A percentile compares a stretch with the other conserved stretches of the same genome.
Evolutionary conservation across 345 rosid genomes (phyloP).

Genomic region (Salix viminalis): DNA sequence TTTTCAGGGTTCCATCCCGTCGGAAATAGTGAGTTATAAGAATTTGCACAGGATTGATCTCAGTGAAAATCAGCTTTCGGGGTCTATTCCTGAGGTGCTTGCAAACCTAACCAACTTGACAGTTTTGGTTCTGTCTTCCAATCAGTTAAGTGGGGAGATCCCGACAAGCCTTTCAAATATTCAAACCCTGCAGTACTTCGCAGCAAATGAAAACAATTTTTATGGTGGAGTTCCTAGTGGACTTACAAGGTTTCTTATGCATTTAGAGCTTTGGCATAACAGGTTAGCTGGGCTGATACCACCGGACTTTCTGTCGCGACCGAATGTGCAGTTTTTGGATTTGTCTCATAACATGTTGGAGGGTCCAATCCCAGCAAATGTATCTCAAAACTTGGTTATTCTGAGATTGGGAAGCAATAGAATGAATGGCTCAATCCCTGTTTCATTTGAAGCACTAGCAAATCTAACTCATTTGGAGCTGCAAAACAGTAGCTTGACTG

Average conservation of each 20-base stretch:
- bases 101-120: constrained; percentile 46
- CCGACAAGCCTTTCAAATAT: constrained; percentile 42
- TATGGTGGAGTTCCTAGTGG: constrained; percentile 41
- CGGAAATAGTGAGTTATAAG: constrained; percentile 24
- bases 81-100: constrained; percentile 43
- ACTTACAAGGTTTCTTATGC: constrained; percentile 38
- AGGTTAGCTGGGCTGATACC: constrained; percentile 45
- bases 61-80: constrained; percentile 39
- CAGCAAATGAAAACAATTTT: constrained; percentile 53
- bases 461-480: constrained; percentile 57
- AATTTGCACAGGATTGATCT: constrained; percentile 51
- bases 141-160: constrained; percentile 39
- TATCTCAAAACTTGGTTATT: constrained; percentile 46
- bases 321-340: constrained; percentile 39
- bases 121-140: constrained; percentile 47
- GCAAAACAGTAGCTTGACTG: constrained; percentile 54
- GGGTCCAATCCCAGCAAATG: constrained; percentile 45
- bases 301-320: constrained; percentile 34
- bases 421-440: constrained; percentile 37
- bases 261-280: constrained; percentile 60
- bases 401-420: constrained; percentile 64
- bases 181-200: constrained; percentile 43
- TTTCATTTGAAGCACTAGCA: constrained; percentile 22
- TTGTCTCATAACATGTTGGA: constrained; percentile 45
- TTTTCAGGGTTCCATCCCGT: constrained; percentile 50